Percentiles rank a stretch among this genome's conserved stretches.
Evolutionary conservation across 768 basidiomycete species (phyloP).

Genomic region (Agaricus subrufescens): DNA sequence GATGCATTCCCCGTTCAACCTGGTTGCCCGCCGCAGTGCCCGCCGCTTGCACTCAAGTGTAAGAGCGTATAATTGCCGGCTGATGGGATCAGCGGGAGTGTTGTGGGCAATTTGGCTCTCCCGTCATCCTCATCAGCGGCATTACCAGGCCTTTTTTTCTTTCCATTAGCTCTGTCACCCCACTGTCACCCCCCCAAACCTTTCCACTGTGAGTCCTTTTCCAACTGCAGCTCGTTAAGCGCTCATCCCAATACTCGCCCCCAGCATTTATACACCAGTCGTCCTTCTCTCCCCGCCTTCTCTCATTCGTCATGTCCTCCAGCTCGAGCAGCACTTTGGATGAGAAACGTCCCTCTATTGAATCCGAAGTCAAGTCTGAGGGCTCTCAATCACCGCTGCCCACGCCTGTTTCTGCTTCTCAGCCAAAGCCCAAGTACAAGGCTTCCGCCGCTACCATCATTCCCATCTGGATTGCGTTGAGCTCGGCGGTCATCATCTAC

Average conservation of each 20-base stretch:
- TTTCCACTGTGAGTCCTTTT: conserved; percentile 1
- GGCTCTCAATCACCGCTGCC: conserved; percentile 37
- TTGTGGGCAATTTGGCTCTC: conserved; percentile 4
- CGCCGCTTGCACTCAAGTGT: no score
- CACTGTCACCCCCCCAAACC: not conserved
- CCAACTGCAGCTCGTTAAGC: no score
- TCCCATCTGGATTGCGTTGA: conserved; percentile 90
- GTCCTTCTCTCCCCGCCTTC: not conserved
- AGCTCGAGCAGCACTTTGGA: conserved; percentile 12
- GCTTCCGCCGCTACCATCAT: conserved; percentile 70
- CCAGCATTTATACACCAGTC: no score
- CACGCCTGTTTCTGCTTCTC: conserved; percentile 42
- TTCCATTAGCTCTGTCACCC: not conserved
- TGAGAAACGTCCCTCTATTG: conserved; percentile 21
- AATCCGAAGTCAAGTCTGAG: conserved; percentile 12
- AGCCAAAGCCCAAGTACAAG: conserved; percentile 39
- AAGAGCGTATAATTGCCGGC: no score
- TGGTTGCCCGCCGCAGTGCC: no score
- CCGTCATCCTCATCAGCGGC: not conserved
- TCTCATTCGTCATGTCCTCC: conserved; percentile 9
- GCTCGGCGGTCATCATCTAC: conserved; percentile 90
- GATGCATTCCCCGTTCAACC: no score
- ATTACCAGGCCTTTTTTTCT: not conserved
- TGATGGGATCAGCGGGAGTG: not conserved
- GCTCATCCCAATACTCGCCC: not conserved